phyloP scores from a whole-genome alignment of 1,139 yeast genomes.

The Debaryomyces singareniensis region DNA sequence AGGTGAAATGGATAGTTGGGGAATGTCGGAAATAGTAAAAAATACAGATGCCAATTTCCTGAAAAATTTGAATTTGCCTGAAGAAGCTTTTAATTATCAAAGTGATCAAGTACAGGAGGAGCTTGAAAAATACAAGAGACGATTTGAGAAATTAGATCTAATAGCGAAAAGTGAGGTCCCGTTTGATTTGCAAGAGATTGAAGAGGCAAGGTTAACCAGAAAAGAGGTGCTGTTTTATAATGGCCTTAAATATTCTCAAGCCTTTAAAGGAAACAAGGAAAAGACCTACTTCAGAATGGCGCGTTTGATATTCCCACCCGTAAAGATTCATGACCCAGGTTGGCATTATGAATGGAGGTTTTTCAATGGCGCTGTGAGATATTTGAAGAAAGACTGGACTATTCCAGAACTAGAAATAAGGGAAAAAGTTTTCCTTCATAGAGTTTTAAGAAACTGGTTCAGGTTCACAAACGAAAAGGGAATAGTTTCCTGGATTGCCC shows the following conservation, averaged over 20 bases:
- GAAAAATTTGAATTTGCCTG: conserved; percentile 13
- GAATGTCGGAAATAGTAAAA: conserved; percentile 16
- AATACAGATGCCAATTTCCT: conserved; percentile 10
- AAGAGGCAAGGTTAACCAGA: conserved; percentile 8
- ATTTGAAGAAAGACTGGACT: conserved; percentile 21
- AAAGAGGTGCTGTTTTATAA: conserved; percentile 19
- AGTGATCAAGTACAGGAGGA: conserved; percentile 13
- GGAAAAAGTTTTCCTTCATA: conserved; percentile 20
- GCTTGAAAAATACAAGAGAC: conserved; percentile 11
- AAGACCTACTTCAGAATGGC: conserved; percentile 31
- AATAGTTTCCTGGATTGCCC: conserved; percentile 22
- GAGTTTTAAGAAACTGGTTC: conserved; percentile 17
- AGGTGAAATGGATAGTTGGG: conserved; percentile 15
- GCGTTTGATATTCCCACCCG: conserved; percentile 16
- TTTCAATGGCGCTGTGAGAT: conserved; percentile 30
- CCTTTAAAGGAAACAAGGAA: conserved; percentile 14
- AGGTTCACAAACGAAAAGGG: conserved; percentile 25
- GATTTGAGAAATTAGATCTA: not conserved
- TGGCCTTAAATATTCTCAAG: conserved; percentile 14
- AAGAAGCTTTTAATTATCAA: conserved; percentile 18
- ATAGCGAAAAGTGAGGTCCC: not conserved
- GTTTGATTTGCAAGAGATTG: conserved; percentile 7
- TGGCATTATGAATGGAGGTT: conserved; percentile 45
- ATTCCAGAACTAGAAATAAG: conserved; percentile 17
- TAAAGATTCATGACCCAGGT: conserved; percentile 25